These are phyloP conservation scores for Rachicladosporium sp. DNA, from an alignment of 2,329 filamentous ascomycete genomes.

Conservation along the genomic window DNA sequence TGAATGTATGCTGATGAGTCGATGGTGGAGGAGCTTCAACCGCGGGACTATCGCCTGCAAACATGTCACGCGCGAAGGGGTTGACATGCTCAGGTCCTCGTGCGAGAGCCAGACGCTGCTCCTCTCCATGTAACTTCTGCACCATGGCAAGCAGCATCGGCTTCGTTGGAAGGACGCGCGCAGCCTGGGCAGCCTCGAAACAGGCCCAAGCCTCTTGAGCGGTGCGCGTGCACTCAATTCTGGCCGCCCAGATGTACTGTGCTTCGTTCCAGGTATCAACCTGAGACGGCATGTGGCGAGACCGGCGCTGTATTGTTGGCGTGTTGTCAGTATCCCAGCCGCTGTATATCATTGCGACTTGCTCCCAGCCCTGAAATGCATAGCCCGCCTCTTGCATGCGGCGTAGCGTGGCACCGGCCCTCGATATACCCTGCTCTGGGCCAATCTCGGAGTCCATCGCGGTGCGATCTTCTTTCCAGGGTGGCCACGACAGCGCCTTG, in stretches of 20 bases:
- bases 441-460: constrained; percentile 48
- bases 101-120: constrained; percentile 1
- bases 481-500: constrained; percentile 51
- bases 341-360: constrained; percentile 40
- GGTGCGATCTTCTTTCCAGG: constrained; percentile 50
- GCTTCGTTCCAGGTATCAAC: not conserved
- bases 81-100: not conserved
- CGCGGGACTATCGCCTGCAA: constrained; percentile 49
- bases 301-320: constrained; percentile 49
- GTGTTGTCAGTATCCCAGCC: constrained; percentile 53
- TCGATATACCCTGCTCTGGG: constrained; percentile 43
- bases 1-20: constrained; percentile 52
- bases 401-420: constrained; percentile 42
- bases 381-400: constrained; percentile 51
- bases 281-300: not conserved
- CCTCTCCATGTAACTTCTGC: constrained; percentile 38
- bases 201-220: constrained; percentile 53
- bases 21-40: constrained; percentile 43
- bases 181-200: constrained; percentile 44
- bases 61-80: constrained; percentile 13
- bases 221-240: constrained; percentile 48
- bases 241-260: constrained; percentile 40
- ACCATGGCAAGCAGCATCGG: constrained; percentile 45
- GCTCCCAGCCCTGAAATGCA: constrained; percentile 37
- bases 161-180: constrained; percentile 22